These are phyloP conservation scores for Rhynchospora breviuscula DNA, from an alignment of 176 grass and related monocot genomes.

Conservation along the genomic window DNA sequence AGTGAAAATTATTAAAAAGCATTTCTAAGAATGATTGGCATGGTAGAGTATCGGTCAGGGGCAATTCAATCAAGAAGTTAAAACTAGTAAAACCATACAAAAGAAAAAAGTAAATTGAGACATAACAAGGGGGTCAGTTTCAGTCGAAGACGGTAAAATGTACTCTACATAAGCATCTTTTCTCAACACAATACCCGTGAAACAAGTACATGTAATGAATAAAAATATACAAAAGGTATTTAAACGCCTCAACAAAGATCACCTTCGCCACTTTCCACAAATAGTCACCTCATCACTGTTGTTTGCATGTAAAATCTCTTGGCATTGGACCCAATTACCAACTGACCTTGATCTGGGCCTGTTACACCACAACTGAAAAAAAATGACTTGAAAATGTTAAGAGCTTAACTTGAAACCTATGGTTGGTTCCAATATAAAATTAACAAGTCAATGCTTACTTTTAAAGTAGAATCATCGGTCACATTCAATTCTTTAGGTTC, in stretches of 20 bases:
- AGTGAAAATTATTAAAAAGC: not conserved
- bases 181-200: not conserved
- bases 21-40: conserved; percentile 1
- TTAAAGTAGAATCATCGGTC: conserved; percentile 37
- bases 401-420: not conserved
- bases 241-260: conserved; percentile 25
- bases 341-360: conserved; percentile 38
- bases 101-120: not conserved
- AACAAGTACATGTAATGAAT: not conserved
- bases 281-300: conserved; percentile 47
- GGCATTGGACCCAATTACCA: conserved; percentile 96
- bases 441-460: conserved; percentile 43
- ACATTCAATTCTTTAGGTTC: conserved; percentile 43
- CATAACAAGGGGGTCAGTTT: not conserved
- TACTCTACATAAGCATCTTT: not conserved
- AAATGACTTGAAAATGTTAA: conserved; percentile 30
- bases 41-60: not conserved
- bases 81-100: not conserved
- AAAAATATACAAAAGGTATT: not conserved
- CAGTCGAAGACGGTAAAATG: not conserved
- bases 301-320: conserved; percentile 37
- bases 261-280: conserved; percentile 98
- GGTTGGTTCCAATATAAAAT: not conserved
- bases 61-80: not conserved
- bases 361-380: conserved; percentile 28